Evolutionary conservation across 352 stramenopile genomes (phyloP).

Genomic region (Pythium brachiatum): DNA sequence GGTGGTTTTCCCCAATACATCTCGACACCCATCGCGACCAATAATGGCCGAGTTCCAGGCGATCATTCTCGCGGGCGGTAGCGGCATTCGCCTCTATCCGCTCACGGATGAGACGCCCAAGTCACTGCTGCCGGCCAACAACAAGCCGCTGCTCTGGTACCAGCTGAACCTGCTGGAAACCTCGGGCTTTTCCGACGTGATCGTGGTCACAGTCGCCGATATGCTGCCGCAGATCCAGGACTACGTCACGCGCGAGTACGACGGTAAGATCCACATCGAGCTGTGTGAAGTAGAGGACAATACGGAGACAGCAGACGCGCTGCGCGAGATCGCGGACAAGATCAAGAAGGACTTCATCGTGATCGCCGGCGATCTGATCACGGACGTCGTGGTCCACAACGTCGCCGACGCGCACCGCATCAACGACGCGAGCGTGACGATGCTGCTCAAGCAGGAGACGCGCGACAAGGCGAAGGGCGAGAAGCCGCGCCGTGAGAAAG

Average conservation of each 20-base stretch:
- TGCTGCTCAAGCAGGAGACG: slow-evolving; percentile 68
- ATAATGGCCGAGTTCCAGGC: slow-evolving; percentile 82
- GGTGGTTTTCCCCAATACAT: background rate
- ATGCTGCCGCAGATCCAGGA: slow-evolving; percentile 69
- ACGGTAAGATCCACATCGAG: slow-evolving; percentile 78
- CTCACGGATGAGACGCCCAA: slow-evolving; percentile 80
- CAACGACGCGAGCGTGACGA: slow-evolving; percentile 81
- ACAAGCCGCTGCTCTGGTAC: slow-evolving; percentile 76
- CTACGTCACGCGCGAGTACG: slow-evolving; percentile 75
- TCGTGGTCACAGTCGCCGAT: slow-evolving; percentile 62
- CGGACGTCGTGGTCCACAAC: slow-evolving; percentile 76
- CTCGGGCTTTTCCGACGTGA: slow-evolving; percentile 72
- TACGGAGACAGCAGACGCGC: slow-evolving; percentile 68
- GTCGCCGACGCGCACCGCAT: slow-evolving; percentile 82
- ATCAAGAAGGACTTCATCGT: slow-evolving; percentile 86
- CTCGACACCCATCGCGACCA: background rate
- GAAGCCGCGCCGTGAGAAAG: slow-evolving; percentile 72
- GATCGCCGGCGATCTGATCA: slow-evolving; percentile 73
- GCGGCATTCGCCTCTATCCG: slow-evolving; percentile 75
- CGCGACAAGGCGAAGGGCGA: slow-evolving; percentile 49
- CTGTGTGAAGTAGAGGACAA: slow-evolving; percentile 72
- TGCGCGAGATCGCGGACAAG: slow-evolving; percentile 67
- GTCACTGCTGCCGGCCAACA: slow-evolving; percentile 58
- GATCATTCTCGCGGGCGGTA: slow-evolving; percentile 77
- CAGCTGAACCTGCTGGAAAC: slow-evolving; percentile 77